These are phyloP conservation scores for Ligustrum vulgare DNA, from an alignment of 257 asterid genomes.

Conservation along the genomic window DNA sequence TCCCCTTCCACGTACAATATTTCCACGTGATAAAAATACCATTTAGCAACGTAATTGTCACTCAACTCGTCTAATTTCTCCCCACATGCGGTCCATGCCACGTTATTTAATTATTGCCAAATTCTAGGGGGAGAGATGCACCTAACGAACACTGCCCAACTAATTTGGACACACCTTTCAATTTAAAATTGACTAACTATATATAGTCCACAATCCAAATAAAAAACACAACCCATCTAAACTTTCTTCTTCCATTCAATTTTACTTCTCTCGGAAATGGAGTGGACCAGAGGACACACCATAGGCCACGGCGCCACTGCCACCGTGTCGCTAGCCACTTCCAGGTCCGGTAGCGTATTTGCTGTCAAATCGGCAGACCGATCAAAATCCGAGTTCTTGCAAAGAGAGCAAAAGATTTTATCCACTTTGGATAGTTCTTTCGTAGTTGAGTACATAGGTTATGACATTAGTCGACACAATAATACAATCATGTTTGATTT, in stretches of 20 bases:
- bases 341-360: constrained; percentile 30
- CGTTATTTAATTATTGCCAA: constrained; percentile 51
- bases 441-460: constrained; percentile 53
- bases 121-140: constrained; percentile 14
- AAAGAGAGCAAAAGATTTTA: constrained; percentile 48
- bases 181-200: constrained; percentile 25
- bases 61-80: constrained; percentile 27
- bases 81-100: constrained; percentile 48
- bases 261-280: constrained; percentile 37
- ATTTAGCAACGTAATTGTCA: constrained; percentile 35
- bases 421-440: constrained; percentile 40
- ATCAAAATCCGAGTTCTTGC: constrained; percentile 36
- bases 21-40: constrained; percentile 35
- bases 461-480: constrained; percentile 42
- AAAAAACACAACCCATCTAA: background rate
- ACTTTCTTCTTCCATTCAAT: constrained; percentile 11
- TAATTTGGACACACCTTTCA: constrained; percentile 32
- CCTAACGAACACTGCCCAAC: constrained; percentile 29
- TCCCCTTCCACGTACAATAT: constrained; percentile 10
- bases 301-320: constrained; percentile 79
- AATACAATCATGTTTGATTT: constrained; percentile 43
- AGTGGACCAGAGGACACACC: constrained; percentile 68
- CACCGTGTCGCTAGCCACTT: constrained; percentile 53
- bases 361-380: constrained; percentile 73
- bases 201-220: constrained; percentile 13